Base-by-base conservation (phyloP, 805 yeast species). In the Hanseniaspora osmophila region DNA sequence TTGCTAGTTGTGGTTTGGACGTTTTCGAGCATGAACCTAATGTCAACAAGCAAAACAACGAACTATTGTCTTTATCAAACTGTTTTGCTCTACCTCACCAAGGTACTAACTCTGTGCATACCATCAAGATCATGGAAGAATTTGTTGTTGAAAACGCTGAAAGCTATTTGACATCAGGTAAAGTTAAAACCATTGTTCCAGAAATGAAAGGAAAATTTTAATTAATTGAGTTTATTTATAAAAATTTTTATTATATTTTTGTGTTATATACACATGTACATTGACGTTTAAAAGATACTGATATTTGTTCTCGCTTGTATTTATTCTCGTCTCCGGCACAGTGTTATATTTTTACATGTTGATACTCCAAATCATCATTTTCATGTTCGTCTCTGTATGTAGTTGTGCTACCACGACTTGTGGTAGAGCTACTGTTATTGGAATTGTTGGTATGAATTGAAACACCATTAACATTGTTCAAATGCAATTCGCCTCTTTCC, bases 1-100 rank as follows among this genome's bases (percentile, higher is more conserved):
- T 84, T 30, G 74, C 77, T 35, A 63, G 81, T 5, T 80, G 75
- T 48, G 94, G 87, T 13, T 57, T 82, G 12, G 94, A 84, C 55
- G 94, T 84, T 29, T 78, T 79, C 59, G 88, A 82, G 59, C 63
- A 67, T 50, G 94, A 83, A 61, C 94, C 94, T 10, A 57, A 75
- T 50, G 81, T 77, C n/a, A 71, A 80, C 39, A 63, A 71, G 56
- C 43, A 42, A 39, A 46, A 46, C 43, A 46, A 46, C 22, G 87
- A 81, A 49, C 65, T 83, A 50, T 62, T 72, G 42, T 65, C 67
- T 30, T 63, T 80, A 62, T 82, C 84, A 12, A 80, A 80, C 51
- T 84, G 78, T n/a, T 69, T 82, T 11, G 74, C 84, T 33, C 66
- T 84, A 52, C 96, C 96, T 13, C 96, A 87, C 60, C 78, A 84